Percentiles rank a stretch among this genome's conserved stretches.
These are phyloP conservation scores for Hordeum pubiflorum DNA, from an alignment of 202 grass and related monocot species.

Conservation along the genomic window DNA sequence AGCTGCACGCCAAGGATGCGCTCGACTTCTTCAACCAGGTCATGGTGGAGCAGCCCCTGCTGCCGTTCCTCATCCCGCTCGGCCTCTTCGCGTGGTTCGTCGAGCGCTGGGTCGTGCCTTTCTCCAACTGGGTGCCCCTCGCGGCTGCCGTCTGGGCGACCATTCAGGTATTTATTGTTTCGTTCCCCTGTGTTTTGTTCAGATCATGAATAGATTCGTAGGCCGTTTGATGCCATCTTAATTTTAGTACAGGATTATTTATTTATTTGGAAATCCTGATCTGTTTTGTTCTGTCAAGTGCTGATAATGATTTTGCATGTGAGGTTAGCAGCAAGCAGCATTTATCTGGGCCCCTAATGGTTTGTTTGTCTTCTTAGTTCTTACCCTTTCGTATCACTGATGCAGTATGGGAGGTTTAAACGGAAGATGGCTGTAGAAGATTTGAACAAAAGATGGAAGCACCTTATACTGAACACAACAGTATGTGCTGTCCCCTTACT, in stretches of 20 bases:
- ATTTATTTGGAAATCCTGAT: not conserved
- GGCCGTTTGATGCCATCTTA: not conserved
- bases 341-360: not conserved
- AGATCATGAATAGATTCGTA: not conserved
- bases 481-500: conserved; percentile 37
- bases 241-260: not conserved
- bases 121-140: conserved; percentile 94
- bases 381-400: conserved; percentile 3
- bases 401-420: conserved; percentile 84
- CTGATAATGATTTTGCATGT: not conserved
- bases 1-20: conserved; percentile 51
- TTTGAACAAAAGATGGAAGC: conserved; percentile 94
- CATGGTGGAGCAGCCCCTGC: conserved; percentile 74
- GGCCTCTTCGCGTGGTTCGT: conserved; percentile 75
- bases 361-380: not conserved
- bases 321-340: not conserved
- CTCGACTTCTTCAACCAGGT: conserved; percentile 74
- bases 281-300: not conserved
- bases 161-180: conserved; percentile 46
- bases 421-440: conserved; percentile 60
- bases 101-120: conserved; percentile 89
- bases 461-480: conserved; percentile 76
- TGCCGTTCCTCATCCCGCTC: conserved; percentile 80
- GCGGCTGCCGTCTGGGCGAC: conserved; percentile 81
- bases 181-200: conserved; percentile 9